These are phyloP conservation scores for Globisporangium carolinianum DNA, from an alignment of 352 stramenopile genomes.

Conservation along the genomic window DNA sequence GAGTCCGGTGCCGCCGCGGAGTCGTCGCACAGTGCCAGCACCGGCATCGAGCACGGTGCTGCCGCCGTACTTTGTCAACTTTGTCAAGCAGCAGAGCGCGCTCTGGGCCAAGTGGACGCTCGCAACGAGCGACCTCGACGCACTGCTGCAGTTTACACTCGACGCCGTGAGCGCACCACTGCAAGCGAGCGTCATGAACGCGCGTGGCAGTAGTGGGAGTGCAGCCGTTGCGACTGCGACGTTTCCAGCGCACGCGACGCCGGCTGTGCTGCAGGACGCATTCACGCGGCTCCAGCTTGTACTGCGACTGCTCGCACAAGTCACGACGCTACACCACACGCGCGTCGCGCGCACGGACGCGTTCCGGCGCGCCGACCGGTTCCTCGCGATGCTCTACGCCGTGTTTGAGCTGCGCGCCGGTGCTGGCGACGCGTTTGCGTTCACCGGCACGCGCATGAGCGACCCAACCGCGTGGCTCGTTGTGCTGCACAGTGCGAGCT, in stretches of 20 bases:
- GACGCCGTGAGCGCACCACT: slow-evolving; percentile 58
- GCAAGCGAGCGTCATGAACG: slow-evolving; percentile 2
- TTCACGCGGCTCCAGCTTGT: slow-evolving; percentile 68
- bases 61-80: slow-evolving; percentile 82
- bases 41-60: slow-evolving; percentile 58
- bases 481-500: slow-evolving; percentile 62
- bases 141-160: slow-evolving; percentile 46
- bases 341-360: slow-evolving; percentile 35
- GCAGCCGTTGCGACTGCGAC: neutral
- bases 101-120: slow-evolving; percentile 79
- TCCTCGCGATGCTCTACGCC: slow-evolving; percentile 41
- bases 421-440: slow-evolving; percentile 1
- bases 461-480: slow-evolving; percentile 55
- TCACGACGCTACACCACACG: slow-evolving; percentile 60
- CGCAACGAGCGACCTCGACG: slow-evolving; percentile 41
- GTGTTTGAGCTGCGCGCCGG: slow-evolving; percentile 41
- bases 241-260: slow-evolving; percentile 38
- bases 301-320: slow-evolving; percentile 46
- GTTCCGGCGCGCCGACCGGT: slow-evolving; percentile 43
- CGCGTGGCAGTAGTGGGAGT: neutral
- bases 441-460: slow-evolving; percentile 12
- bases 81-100: slow-evolving; percentile 68
- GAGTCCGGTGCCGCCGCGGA: slow-evolving; percentile 21
- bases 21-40: slow-evolving; percentile 20
- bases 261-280: slow-evolving; percentile 67